Conservation (phyloP, 148 eudicot genomes). For the Suaeda aralocaspica region DNA sequence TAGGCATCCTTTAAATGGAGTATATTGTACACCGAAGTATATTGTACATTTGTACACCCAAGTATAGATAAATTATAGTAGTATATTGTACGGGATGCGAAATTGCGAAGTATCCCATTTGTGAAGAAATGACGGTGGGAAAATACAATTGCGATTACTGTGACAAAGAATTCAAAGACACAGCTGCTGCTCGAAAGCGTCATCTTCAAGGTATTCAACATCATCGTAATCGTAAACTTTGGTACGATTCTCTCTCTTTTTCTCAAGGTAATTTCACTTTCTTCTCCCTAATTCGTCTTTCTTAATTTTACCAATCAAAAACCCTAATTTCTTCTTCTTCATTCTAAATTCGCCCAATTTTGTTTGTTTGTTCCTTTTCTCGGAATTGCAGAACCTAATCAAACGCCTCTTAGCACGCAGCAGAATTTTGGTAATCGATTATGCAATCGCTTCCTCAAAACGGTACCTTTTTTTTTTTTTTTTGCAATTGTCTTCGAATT, state of each 20-base stretch:
- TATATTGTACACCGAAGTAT: too few relatives aligned
- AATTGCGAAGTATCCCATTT: too few relatives aligned
- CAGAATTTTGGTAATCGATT: constrained; percentile 35
- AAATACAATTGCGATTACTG: constrained; percentile 91
- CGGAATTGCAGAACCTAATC: constrained; percentile 26
- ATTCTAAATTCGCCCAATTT: not conserved
- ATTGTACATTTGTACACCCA: too few relatives aligned
- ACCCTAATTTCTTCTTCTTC: constrained; percentile 8
- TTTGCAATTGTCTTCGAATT: too few relatives aligned
- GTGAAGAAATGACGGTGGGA: constrained; percentile 48
- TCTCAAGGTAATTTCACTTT: constrained; percentile 26
- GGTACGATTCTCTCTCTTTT: constrained; percentile 57
- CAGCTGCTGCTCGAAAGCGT: constrained; percentile 62
- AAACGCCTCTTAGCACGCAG: constrained; percentile 5
- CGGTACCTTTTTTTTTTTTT: constrained; percentile 31
- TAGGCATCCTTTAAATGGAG: too few relatives aligned
- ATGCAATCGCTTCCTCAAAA: constrained; percentile 74
- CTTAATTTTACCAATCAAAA: not conserved
- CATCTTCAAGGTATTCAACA: constrained; percentile 73
- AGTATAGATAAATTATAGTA: too few relatives aligned
- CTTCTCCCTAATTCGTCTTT: not conserved
- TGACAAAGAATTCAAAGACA: constrained; percentile 82
- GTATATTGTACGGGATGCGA: too few relatives aligned
- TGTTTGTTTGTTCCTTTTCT: too few relatives aligned
- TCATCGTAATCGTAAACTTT: constrained; percentile 64